A percentile compares a stretch with the other conserved stretches of the same genome.
Conservation (phyloP, 345 rosid species). For the Salix dunnii region DNA sequence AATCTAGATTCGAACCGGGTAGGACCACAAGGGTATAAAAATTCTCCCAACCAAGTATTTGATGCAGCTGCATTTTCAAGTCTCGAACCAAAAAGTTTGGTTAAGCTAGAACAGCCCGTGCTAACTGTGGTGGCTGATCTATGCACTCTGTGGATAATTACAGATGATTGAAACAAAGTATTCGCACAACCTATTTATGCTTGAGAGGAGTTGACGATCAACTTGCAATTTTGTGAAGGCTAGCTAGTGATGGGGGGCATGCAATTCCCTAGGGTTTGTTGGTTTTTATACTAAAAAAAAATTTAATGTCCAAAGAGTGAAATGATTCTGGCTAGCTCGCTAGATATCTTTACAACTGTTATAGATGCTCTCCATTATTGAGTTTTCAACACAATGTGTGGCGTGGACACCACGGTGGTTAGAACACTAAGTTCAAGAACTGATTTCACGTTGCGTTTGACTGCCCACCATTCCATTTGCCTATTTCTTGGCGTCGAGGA, state of each 20-base stretch:
- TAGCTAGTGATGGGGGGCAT: background rate
- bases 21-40: too few relatives aligned
- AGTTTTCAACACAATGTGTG: constrained; percentile 3
- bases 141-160: background rate
- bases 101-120: too few relatives aligned
- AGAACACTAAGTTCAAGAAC: constrained; percentile 7
- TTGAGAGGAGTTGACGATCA: background rate
- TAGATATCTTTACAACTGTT: constrained; percentile 32
- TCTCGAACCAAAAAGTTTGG: too few relatives aligned
- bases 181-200: too few relatives aligned
- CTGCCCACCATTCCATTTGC: constrained; percentile 20
- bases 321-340: constrained; percentile 11
- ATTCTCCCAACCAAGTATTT: background rate
- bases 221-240: background rate
- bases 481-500: constrained; percentile 6
- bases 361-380: constrained; percentile 24
- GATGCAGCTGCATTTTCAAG: background rate
- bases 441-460: constrained; percentile 1
- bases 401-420: background rate
- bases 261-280: constrained; percentile 7
- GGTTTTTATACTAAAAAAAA: background rate
- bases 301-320: constrained; percentile 8
- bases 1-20: too few relatives aligned
- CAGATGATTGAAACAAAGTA: background rate
- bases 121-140: too few relatives aligned